Conservation (phyloP, 805 yeast genomes). For the Candida bentonensis region DNA sequence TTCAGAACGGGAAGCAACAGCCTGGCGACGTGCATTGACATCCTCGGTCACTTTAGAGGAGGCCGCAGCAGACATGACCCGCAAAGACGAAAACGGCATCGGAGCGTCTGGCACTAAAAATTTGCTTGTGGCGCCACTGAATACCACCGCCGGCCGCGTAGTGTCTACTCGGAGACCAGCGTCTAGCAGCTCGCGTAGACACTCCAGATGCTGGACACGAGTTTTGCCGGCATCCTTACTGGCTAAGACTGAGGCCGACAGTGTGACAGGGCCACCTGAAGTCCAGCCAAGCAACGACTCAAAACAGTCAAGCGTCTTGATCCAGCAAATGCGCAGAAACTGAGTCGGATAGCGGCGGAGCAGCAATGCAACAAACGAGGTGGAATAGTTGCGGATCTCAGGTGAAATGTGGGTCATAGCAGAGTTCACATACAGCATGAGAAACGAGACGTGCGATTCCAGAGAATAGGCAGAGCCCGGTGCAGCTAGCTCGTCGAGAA, state of each 20-base stretch:
- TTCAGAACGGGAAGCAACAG: constrained; percentile 36
- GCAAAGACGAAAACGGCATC: constrained; percentile 50
- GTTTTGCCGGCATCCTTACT: constrained; percentile 15
- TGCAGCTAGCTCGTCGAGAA: constrained; percentile 16
- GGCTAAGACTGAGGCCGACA: constrained; percentile 9
- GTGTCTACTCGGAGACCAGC: constrained; percentile 8
- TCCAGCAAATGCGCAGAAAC: constrained; percentile 49
- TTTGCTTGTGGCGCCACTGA: constrained; percentile 35
- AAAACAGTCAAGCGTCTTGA: constrained; percentile 51
- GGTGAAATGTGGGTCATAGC: constrained; percentile 89
- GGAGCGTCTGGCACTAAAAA: constrained; percentile 45
- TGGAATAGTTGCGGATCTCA: constrained; percentile 60
- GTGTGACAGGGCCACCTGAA: constrained; percentile 9
- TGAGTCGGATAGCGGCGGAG: constrained; percentile 41
- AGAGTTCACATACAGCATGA: constrained; percentile 62
- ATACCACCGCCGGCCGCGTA: constrained; percentile 7
- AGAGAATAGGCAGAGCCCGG: constrained; percentile 8
- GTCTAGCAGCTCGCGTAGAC: constrained; percentile 9
- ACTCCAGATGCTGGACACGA: constrained; percentile 12
- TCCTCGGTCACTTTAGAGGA: constrained; percentile 47
- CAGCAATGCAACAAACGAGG: constrained; percentile 48
- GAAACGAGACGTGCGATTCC: constrained; percentile 23
- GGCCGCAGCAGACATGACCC: constrained; percentile 36
- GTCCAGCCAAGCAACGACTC: constrained; percentile 67
- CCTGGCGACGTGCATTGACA: constrained; percentile 35